These are phyloP conservation scores for Xylaria venustula DNA, from an alignment of 495 filamentous ascomycete species.

Conservation along the genomic window DNA sequence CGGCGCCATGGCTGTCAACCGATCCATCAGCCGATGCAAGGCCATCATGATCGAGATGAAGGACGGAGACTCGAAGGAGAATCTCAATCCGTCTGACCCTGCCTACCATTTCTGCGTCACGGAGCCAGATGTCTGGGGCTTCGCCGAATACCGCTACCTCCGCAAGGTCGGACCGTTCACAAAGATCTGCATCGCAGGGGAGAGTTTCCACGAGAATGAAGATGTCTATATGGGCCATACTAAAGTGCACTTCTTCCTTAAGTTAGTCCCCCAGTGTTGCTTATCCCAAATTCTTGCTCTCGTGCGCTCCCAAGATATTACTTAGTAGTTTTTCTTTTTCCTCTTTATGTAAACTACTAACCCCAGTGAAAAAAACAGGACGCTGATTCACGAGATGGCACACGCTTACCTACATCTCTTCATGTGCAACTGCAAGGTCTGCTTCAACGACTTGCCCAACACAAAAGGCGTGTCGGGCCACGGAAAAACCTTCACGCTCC, in stretches of 20 bases:
- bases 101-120: too few relatives aligned
- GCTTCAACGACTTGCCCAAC: not conserved
- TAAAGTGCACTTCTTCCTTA: too few relatives aligned
- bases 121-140: not conserved
- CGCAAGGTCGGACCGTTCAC: not conserved
- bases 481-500: not conserved
- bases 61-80: too few relatives aligned
- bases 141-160: not conserved
- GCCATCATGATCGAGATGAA: too few relatives aligned
- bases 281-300: too few relatives aligned
- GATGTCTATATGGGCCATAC: too few relatives aligned
- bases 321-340: too few relatives aligned
- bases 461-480: not conserved
- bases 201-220: not conserved
- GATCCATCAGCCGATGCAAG: not conserved
- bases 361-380: too few relatives aligned
- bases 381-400: constrained; percentile 5
- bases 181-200: not conserved
- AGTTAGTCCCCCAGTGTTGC: too few relatives aligned
- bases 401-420: not conserved
- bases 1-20: not conserved
- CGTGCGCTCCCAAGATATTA: too few relatives aligned
- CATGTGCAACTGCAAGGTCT: not conserved
- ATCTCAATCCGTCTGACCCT: too few relatives aligned
- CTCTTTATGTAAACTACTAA: too few relatives aligned